These are phyloP conservation scores for Trichosporon ovoides DNA, from an alignment of 1,284 basidiomycete species.

Conservation along the genomic window DNA sequence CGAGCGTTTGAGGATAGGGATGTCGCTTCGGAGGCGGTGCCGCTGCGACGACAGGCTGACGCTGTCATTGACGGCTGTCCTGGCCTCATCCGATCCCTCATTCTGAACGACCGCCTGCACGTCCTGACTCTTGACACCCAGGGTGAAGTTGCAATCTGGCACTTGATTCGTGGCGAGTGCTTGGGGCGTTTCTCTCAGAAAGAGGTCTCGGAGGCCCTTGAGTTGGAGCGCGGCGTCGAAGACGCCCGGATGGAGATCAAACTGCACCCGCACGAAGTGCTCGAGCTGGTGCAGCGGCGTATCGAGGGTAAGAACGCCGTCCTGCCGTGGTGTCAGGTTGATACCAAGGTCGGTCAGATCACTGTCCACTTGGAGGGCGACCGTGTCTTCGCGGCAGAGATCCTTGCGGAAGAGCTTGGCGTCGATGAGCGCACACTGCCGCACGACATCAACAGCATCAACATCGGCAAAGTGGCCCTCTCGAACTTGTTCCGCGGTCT, in stretches of 20 bases:
- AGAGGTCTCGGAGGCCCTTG: conserved; percentile 59
- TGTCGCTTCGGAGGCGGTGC: conserved; percentile 69
- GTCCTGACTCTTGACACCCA: conserved; percentile 88
- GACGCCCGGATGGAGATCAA: conserved; percentile 44
- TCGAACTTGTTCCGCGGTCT: conserved; percentile 45
- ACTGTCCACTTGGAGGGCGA: conserved; percentile 78
- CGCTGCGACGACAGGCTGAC: conserved; percentile 60
- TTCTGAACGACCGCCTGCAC: conserved; percentile 87
- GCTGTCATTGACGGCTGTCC: conserved; percentile 68
- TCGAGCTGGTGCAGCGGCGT: conserved; percentile 78
- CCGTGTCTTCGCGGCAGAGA: conserved; percentile 85
- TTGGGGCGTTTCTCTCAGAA: conserved; percentile 63
- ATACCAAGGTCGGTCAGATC: conserved; percentile 83
- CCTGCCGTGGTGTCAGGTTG: conserved; percentile 77
- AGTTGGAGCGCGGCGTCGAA: conserved; percentile 39
- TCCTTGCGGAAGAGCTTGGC: conserved; percentile 86
- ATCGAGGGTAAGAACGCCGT: conserved; percentile 90
- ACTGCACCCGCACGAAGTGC: conserved; percentile 56
- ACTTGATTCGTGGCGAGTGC: conserved; percentile 74
- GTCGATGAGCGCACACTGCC: conserved; percentile 56
- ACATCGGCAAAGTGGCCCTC: conserved; percentile 48
- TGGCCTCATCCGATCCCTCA: conserved; percentile 74
- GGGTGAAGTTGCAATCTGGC: conserved; percentile 79
- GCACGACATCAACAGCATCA: conserved; percentile 67
- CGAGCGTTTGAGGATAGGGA: conserved; percentile 71